Percentiles rank a stretch among this genome's conserved stretches.
Conservation (phyloP, 768 basidiomycete species). For the Coprinopsis marcescibilis region DNA sequence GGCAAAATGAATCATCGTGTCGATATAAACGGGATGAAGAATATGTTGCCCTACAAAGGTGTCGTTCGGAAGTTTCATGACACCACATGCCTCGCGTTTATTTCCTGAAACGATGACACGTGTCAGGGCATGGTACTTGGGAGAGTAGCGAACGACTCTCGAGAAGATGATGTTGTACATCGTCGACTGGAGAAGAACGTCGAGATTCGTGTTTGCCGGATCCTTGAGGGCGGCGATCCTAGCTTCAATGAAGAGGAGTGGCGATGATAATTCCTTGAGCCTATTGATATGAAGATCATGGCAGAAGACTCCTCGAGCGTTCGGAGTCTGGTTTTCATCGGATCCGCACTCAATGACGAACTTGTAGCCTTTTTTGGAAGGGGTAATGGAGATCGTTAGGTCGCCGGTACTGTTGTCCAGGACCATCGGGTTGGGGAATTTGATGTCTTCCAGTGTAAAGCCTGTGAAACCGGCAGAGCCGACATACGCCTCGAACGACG, state of each 20-base stretch:
- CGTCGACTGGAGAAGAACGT: slow-evolving; percentile 47
- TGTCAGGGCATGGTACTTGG: slow-evolving; percentile 52
- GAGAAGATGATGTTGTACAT: slow-evolving; percentile 65
- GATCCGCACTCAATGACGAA: neutral
- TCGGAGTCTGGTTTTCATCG: neutral
- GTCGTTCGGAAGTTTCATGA: slow-evolving; percentile 33
- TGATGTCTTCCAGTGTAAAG: slow-evolving; percentile 35
- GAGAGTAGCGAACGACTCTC: slow-evolving; percentile 59
- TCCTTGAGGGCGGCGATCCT: slow-evolving; percentile 27
- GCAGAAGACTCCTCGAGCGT: neutral
- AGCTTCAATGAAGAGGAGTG: slow-evolving; percentile 28
- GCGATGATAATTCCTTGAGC: slow-evolving; percentile 11
- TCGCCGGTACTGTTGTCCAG: slow-evolving; percentile 12
- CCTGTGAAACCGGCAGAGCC: slow-evolving; percentile 25
- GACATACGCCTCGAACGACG: slow-evolving; percentile 36
- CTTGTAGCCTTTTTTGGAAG: neutral
- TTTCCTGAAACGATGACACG: slow-evolving; percentile 43
- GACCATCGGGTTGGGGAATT: slow-evolving; percentile 53
- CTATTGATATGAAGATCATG: neutral
- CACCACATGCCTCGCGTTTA: slow-evolving; percentile 48
- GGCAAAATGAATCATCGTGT: slow-evolving; percentile 62
- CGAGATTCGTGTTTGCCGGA: slow-evolving; percentile 1
- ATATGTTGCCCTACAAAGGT: slow-evolving; percentile 28
- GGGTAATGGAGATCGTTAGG: neutral
- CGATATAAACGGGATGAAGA: slow-evolving; percentile 54